These are phyloP conservation scores for Glycine tomentella DNA, from an alignment of 306 rosid genomes.

Conservation along the genomic window DNA sequence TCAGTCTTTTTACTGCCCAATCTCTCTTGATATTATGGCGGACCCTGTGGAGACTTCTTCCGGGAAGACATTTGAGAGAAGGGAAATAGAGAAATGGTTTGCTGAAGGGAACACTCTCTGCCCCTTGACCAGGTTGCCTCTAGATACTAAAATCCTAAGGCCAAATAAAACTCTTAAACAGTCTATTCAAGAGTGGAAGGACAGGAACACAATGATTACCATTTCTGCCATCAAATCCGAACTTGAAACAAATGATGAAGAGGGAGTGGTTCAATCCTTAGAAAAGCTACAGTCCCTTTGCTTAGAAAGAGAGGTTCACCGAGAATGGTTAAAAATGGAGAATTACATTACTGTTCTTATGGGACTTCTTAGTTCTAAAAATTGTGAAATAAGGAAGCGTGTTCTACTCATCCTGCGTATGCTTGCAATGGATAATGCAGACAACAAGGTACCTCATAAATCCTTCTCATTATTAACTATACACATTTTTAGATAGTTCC, in stretches of 20 bases:
- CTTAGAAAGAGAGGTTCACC: conserved; percentile 60
- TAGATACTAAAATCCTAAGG: conserved; percentile 58
- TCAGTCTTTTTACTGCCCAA: conserved; percentile 61
- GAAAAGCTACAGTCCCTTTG: conserved; percentile 54
- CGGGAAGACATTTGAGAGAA: conserved; percentile 70
- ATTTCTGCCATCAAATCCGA: conserved; percentile 55
- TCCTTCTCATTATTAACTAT: conserved; percentile 10
- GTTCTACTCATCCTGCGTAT: conserved; percentile 61
- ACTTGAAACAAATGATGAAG: conserved; percentile 58
- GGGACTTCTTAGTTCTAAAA: conserved; percentile 61
- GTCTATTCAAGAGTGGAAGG: conserved; percentile 80
- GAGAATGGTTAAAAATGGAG: conserved; percentile 73
- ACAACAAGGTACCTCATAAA: conserved; percentile 61
- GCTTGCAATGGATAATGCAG: conserved; percentile 63
- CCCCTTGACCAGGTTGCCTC: conserved; percentile 63
- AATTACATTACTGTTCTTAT: conserved; percentile 61
- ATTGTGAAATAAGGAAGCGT: conserved; percentile 58
- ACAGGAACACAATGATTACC: conserved; percentile 66
- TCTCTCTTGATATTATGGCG: conserved; percentile 65
- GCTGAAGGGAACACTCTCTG: conserved; percentile 65
- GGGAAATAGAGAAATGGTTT: conserved; percentile 71
- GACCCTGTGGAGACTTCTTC: conserved; percentile 83
- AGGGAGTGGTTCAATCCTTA: conserved; percentile 53
- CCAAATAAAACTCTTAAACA: conserved; percentile 69
- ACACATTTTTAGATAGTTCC: conserved; percentile 7